Evolutionary conservation across 2,329 filamentous ascomycete genomes (phyloP), one percentile per base, ranked within the genome.

Genomic region (Phialemonium atrogriseum): DNA sequence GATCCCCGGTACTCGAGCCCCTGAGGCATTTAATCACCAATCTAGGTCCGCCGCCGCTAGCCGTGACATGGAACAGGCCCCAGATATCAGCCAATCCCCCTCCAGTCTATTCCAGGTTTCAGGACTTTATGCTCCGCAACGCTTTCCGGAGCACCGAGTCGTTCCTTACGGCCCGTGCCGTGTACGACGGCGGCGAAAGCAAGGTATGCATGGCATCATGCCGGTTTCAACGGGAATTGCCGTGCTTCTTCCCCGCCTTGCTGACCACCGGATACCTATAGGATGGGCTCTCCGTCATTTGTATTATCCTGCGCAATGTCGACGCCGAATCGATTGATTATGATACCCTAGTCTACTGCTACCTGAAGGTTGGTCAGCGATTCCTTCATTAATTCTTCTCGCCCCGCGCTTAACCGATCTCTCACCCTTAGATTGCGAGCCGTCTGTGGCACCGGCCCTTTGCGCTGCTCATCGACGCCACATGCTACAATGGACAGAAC

Each of bases 41-140:
- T 34, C 62, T 83, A 14, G 78, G 78, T 0, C 76, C 78, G 9
- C 78, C 78, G 12, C 77, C 77, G 2, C 59, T 82, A 40, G 76
- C 78, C 26, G 73, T 82, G 6, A 80, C 77, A 1, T 81, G 78
- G 75, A 82, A 80, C 41, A 62, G 77, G 30, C 78, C 78, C 8
- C 68, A 72, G 30, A 73, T 82, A n/a, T 72, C 73, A 1, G 52
- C 66, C 16, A 83, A 81, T 40, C 71, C 57, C 12, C 77, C 77
- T 5, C 71, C 74, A 1, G 59, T 71, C 6, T 83, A 82, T 49
- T 80, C 77, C 3, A 64, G 76, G 15, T 83, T 83, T 42, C 78
- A 83, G 42, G 74, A 81, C 41, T 83, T 83, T 45, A 83, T 83
- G 78, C 64, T 83, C 27, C 70, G 72, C 12, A 80, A 82, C 48